Base-by-base conservation (phyloP, 2,329 filamentous ascomycete species). In the Colletotrichum eleusines region DNA sequence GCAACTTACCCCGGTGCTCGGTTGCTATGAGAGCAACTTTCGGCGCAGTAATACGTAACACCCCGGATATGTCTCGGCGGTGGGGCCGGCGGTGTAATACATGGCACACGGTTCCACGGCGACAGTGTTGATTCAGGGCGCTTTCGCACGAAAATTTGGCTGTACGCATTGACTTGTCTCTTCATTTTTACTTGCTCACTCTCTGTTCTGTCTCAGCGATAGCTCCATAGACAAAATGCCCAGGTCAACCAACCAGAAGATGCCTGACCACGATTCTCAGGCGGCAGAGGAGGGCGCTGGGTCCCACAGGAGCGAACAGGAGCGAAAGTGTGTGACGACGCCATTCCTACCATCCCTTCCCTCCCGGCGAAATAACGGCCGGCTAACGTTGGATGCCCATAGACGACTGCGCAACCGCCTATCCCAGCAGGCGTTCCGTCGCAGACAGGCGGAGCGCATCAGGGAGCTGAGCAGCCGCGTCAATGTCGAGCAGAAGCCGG, bases 361-460 rank as follows among this genome's bases (percentile, higher is more conserved):
- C 38, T 20, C 26, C n/a, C 23, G 12, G 33, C 42, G 42, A 35
- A n/a, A 23, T 14, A 20, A 20, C 16, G 28, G 44, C 28, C 16
- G 28, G 44, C 28, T 61, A 8, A 38, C 44, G 31, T 18, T 2
- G n/a, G 28, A 18, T 18, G 40, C 14, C n/a, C 11, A 5, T n/a
- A 79, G 77, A 64, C 78, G 77, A 63, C 71, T 78, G 31, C 77
- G 78, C n/a, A 79, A 79, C 53, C 77, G 78, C 16, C 73, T 79
- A 1, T 78, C 78, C 0, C 78, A 79, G 28, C 74, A 76, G n/a
- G 77, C 78, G 0, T 79, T 79, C 58, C 78, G 78, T 1, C 77
- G 78, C 1, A 70, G 78, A 23, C 77, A 77, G 44, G 77, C 75
- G 2, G 77, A 79, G 62, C 74, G 74, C 14, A 72, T 79, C 2